Base-by-base conservation (phyloP, 208 protist genomes). In the Sergeia podlipaevii region DNA sequence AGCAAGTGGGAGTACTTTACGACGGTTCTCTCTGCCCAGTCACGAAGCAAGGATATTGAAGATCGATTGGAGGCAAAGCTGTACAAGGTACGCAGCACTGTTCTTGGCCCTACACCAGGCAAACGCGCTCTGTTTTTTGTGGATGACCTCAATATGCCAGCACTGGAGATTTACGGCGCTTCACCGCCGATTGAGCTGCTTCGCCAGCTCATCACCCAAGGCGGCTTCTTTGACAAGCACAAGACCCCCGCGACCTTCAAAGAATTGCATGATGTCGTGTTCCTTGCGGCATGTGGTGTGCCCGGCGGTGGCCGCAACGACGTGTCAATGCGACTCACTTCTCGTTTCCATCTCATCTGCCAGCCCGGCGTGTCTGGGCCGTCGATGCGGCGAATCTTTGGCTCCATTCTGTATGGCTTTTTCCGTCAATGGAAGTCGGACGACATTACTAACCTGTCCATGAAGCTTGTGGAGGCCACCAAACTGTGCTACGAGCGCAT, bases 91-190 rank as follows among this genome's bases (percentile, higher is more conserved):
- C 82, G 91, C 32, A 86, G 76, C 60, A 92, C 82, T 46, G 80
- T 85, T 10, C 73, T 97, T 32, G 92, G 89, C 17, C 87, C 92
- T n/a, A 74, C 80, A 8, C 79, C 88, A 1, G 92, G 92, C 24
- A 97, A 97, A 74, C 68, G 70, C 17, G 85, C 87, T 32, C 67
- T 97, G 13, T 87, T 98, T 62, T 94, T 97, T 41, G 79, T 98
- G 37, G 96, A 98, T 65, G 96, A 98, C 73, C 69, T 98, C 33
- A 98, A 98, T 75, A 98, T 98, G 95, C 94, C 95, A 1, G 74
- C 89, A 15, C 80, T 87, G 21, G 96, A 98, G 68, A 82, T 77
- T 55, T 98, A 97, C 77, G 93, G 93, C 51, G 91, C 95, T 15
- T 97, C 96, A 38, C 95, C 96, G 17, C 95, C 96, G 46, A 71